Percentiles rank a stretch among this genome's conserved stretches.
Evolutionary conservation across 2,329 filamentous ascomycete species (phyloP).

Genomic region (Chlorencoelia australis): DNA sequence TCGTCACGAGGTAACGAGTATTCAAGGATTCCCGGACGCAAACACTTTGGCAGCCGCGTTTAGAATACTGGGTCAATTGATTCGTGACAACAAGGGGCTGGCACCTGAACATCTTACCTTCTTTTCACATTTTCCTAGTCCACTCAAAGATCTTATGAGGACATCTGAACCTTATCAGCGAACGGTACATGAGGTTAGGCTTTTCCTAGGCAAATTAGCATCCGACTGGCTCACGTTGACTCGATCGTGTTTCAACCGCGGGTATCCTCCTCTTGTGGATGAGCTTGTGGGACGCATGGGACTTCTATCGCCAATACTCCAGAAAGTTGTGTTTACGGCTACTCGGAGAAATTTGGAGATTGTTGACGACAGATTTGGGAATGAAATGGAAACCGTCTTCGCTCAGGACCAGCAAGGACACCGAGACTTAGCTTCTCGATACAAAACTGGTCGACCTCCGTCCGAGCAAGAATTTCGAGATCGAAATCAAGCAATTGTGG

Average conservation of each 20-base stretch:
- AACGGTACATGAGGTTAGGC: constrained; percentile 29
- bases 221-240: constrained; percentile 31
- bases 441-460: constrained; percentile 20
- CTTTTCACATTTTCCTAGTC: constrained; percentile 38
- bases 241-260: constrained; percentile 28
- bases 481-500: constrained; percentile 13
- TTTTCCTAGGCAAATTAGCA: constrained; percentile 36
- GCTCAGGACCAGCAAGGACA: constrained; percentile 28
- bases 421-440: constrained; percentile 18
- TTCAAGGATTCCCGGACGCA: constrained; percentile 27
- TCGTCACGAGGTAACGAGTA: constrained; percentile 19
- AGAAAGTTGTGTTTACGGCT: constrained; percentile 43
- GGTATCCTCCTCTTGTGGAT: constrained; percentile 45
- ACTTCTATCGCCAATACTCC: constrained; percentile 41
- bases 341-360: constrained; percentile 38
- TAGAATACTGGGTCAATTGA: constrained; percentile 31
- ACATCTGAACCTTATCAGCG: constrained; percentile 27
- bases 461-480: constrained; percentile 19
- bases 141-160: constrained; percentile 21
- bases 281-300: constrained; percentile 41
- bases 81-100: constrained; percentile 37
- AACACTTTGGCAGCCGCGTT: constrained; percentile 24
- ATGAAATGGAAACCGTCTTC: constrained; percentile 30
- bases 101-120: constrained; percentile 31
- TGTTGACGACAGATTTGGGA: constrained; percentile 27